Evolutionary conservation across 2,329 filamentous ascomycete species (phyloP), one percentile per base, ranked within the genome.

Genomic region (Alternaria burnsii): DNA sequence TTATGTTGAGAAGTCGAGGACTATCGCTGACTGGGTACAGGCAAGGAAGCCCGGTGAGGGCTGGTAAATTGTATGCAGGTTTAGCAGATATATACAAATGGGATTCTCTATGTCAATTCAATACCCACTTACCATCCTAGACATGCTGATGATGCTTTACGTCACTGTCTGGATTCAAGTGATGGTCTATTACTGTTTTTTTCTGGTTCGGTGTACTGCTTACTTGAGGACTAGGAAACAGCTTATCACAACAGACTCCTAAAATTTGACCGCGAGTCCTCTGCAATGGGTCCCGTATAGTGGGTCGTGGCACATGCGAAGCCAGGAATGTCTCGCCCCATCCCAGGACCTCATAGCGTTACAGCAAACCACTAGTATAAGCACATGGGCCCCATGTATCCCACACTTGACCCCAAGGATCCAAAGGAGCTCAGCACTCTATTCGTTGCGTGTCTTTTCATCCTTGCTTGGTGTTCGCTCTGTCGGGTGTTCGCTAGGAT

Each of bases 31-130:
- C 32, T 8, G 12, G 10, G 28, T 26, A 34, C 14, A 72, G 70
- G 70, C 70, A 40, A 66, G 70, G 63, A 71, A 69, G 58, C 66
- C 66, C 11, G 68, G 68, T 28, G 62, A 65, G 26, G 58, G 43
- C 18, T 72, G 69, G 69, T 69, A 67, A 59, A 55, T 24, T 44
- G 28, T 18, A 18, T 46, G 41, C 34, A 28, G 2, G 52, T 26
- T 24, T 18, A 20, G 54, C n/a, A 40, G 34, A 38, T 32, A 42
- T 61, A 51, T 61, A 61, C 22, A 58, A 61, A 58, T 52, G 40
- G 34, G 48, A 41, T 43, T 52, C 36, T 58, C 41, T 50, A 58
- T 55, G 30, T 59, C 52, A 59, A 44, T 52, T 36, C 40, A 42
- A 38, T 34, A 48, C 42, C 42, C 30, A 16, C 8, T 18, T 26